Base-by-base conservation (phyloP, 768 basidiomycete species). In the Imleria badia region DNA sequence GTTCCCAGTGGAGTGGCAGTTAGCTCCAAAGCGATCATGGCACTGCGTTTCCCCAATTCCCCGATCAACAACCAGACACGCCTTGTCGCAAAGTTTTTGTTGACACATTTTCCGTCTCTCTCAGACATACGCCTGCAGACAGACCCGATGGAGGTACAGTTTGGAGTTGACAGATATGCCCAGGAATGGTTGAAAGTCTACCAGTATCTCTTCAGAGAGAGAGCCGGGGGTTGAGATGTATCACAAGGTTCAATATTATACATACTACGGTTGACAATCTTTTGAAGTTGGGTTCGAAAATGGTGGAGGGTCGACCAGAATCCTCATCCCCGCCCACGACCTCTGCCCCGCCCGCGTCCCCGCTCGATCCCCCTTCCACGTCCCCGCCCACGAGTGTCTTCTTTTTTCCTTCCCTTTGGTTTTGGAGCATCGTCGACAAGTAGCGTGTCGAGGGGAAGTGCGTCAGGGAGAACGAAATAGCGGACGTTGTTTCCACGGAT, bases 391-490 rank as follows among this genome's bases (percentile, higher is more conserved):
- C 91, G 78, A 3, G 78, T 70, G 40, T 87, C 89, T 11, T 91
- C 94, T 80, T 96, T 96, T 76, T 91, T 94, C 72, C 87, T 81
- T 42, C 82, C 86, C 71, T 96, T 97, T 17, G 96, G 94, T 74
- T 96, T 95, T 6, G 96, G 97, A 14, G 94, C 91, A 67, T 99
- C 97, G 70, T 99, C 96, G 26, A 99, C 94, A 9, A 99, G 83
- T 8, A 99, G 82, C 20, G 97, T 98, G 70, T 99, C 96, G 56
- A 99, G 77, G 0, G 97, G 96, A 9, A 99, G 79, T 0, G 95
- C 94, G 69, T 99, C 96, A 10, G 97, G 97, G n/a, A 99, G 86
- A 54, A 96, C 85, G 70, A 93, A 96, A 75, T 98, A 98, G 48
- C 96, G 88, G 66, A 99, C 85, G 66, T 92, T 97, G 79, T 97